These are phyloP conservation scores for Neoboletus magnificus DNA, from an alignment of 768 basidiomycete genomes.

Conservation along the genomic window DNA sequence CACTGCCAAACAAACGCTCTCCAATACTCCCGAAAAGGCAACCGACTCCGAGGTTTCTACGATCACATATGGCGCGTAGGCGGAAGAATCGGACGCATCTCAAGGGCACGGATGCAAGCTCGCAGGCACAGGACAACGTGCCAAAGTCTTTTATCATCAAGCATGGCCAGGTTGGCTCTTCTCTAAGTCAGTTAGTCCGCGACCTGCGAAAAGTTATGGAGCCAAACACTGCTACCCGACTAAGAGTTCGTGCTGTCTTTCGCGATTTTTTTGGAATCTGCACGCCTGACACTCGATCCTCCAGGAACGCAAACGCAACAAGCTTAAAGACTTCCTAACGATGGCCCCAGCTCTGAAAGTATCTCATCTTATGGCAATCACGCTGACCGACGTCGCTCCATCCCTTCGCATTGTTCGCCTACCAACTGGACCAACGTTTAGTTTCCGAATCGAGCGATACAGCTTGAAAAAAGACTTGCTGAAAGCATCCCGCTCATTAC, in stretches of 20 bases:
- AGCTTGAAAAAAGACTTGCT: constrained; percentile 84
- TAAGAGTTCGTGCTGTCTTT: constrained; percentile 55
- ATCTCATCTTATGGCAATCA: constrained; percentile 90
- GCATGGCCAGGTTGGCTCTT: constrained; percentile 88
- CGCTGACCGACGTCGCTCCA: constrained; percentile 79
- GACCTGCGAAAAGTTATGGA: constrained; percentile 97
- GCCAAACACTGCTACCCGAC: constrained; percentile 90
- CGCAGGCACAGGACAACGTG: constrained; percentile 35
- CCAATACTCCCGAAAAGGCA: constrained; percentile 19
- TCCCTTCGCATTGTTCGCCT: constrained; percentile 84
- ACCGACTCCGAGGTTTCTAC: constrained; percentile 6
- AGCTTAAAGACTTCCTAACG: constrained; percentile 89
- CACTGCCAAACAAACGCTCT: constrained; percentile 23
- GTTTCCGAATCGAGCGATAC: constrained; percentile 90
- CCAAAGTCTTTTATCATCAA: constrained; percentile 98
- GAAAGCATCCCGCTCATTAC: constrained; percentile 59
- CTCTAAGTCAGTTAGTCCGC: constrained; percentile 83
- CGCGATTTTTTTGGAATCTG: not conserved
- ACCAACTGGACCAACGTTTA: constrained; percentile 89
- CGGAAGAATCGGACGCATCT: constrained; percentile 82
- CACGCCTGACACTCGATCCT: constrained; percentile 15
- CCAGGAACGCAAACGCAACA: constrained; percentile 88
- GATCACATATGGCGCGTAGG: constrained; percentile 48
- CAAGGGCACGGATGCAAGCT: constrained; percentile 48
- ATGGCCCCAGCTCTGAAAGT: constrained; percentile 90